phyloP scores from a whole-genome alignment of 306 rosid genomes.

The Lagenaria siceraria region DNA sequence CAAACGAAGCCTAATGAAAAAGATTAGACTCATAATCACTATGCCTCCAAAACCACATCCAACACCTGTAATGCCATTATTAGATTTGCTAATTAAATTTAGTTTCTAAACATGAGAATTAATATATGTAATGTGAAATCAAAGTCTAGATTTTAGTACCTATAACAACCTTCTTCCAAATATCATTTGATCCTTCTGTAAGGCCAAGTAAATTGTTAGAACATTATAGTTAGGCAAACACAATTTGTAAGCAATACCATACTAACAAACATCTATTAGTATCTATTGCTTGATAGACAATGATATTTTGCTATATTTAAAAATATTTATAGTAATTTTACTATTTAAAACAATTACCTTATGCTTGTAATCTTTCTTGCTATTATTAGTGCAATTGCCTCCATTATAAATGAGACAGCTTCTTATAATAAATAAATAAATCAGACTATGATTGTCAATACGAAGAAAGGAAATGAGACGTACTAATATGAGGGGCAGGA shows the following conservation, averaged over 20 bases:
- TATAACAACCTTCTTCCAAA: neutral
- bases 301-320: no score
- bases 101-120: neutral
- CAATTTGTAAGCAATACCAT: neutral
- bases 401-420: no score
- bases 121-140: neutral
- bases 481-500: neutral
- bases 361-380: no score
- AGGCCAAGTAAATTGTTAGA: neutral
- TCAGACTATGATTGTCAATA: no score
- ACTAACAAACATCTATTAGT: no score
- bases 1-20: constrained; percentile 5
- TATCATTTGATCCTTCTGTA: neutral
- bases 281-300: no score
- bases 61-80: constrained; percentile 19
- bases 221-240: neutral
- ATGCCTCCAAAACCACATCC: neutral
- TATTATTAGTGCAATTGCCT: no score
- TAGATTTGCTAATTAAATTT: neutral
- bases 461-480: neutral
- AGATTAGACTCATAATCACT: neutral
- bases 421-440: no score
- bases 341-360: no score
- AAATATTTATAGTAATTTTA: no score
- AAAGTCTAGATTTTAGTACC: constrained; percentile 26